phyloP scores from a whole-genome alignment of 371 early-diverging fungal genomes.

The Mucor sp. region DNA sequence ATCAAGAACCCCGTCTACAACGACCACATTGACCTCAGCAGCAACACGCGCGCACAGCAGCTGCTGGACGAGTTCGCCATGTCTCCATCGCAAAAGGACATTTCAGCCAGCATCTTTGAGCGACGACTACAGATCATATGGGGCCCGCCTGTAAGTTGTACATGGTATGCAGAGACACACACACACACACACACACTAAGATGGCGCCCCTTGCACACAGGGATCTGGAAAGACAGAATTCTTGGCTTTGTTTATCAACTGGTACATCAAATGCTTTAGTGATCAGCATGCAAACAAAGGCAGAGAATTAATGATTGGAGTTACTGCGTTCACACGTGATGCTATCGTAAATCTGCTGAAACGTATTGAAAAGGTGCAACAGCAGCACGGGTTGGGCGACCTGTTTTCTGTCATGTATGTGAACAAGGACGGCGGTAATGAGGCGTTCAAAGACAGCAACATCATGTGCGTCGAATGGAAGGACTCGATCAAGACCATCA shows the following conservation, averaged over 20 bases:
- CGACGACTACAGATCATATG: slow-evolving; percentile 56
- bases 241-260: slow-evolving; percentile 49
- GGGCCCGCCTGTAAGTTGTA: slow-evolving; percentile 59
- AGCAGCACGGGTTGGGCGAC: slow-evolving; percentile 5
- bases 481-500: slow-evolving; percentile 4
- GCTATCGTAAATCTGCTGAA: slow-evolving; percentile 54
- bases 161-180: too few species aligned
- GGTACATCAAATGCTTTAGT: slow-evolving; percentile 41
- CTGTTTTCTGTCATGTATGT: slow-evolving; percentile 16
- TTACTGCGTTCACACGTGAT: slow-evolving; percentile 59
- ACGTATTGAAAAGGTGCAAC: slow-evolving; percentile 43
- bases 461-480: slow-evolving; percentile 9
- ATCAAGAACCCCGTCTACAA: background rate
- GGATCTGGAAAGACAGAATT: slow-evolving; percentile 67
- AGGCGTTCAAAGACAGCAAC: background rate
- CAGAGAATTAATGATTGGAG: slow-evolving; percentile 45
- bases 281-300: slow-evolving; percentile 6
- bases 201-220: slow-evolving; percentile 19
- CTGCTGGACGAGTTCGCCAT: slow-evolving; percentile 47
- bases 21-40: background rate
- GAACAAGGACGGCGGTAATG: background rate
- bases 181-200: background rate
- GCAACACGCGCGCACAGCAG: slow-evolving; percentile 22
- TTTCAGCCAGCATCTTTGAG: slow-evolving; percentile 37
- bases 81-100: slow-evolving; percentile 58